Percentiles rank a stretch among this genome's conserved stretches.
Evolutionary conservation across 1,139 yeast genomes (phyloP).

Genomic region (Protomyces gravidus): DNA sequence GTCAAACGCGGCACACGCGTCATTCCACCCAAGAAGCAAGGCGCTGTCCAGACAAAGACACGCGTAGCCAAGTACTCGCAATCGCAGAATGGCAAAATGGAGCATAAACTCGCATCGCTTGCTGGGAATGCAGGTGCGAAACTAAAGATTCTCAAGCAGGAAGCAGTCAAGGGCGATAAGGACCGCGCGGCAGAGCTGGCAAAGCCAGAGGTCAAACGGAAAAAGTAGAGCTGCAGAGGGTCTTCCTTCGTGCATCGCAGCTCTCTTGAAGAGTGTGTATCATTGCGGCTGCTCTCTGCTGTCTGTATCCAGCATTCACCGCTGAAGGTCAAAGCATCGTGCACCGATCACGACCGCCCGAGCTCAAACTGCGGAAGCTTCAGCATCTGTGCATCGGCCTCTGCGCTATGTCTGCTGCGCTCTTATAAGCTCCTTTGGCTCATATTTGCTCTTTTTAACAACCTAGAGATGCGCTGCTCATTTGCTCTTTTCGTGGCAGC

Average conservation of each 20-base stretch:
- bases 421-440: background rate
- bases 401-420: too few relatives aligned
- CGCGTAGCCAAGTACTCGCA: conserved; percentile 24
- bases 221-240: too few relatives aligned
- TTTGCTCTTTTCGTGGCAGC: background rate
- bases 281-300: too few relatives aligned
- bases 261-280: too few relatives aligned
- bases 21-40: conserved; percentile 18
- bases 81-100: conserved; percentile 27
- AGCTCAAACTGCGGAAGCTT: background rate
- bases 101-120: conserved; percentile 18
- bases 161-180: conserved; percentile 21
- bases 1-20: conserved; percentile 25
- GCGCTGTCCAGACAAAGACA: conserved; percentile 15
- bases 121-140: conserved; percentile 28
- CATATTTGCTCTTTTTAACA: background rate
- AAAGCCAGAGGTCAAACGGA: conserved; percentile 22
- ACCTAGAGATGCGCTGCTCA: background rate
- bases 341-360: too few relatives aligned
- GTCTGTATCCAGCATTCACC: too few relatives aligned
- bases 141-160: conserved; percentile 21
- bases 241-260: too few relatives aligned
- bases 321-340: too few relatives aligned
- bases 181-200: conserved; percentile 24
- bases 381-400: background rate